A percentile compares a stretch with the other conserved stretches of the same genome.
Evolutionary conservation across 495 filamentous ascomycete species (phyloP).

Genomic region (Hyaloscypha finlandica): DNA sequence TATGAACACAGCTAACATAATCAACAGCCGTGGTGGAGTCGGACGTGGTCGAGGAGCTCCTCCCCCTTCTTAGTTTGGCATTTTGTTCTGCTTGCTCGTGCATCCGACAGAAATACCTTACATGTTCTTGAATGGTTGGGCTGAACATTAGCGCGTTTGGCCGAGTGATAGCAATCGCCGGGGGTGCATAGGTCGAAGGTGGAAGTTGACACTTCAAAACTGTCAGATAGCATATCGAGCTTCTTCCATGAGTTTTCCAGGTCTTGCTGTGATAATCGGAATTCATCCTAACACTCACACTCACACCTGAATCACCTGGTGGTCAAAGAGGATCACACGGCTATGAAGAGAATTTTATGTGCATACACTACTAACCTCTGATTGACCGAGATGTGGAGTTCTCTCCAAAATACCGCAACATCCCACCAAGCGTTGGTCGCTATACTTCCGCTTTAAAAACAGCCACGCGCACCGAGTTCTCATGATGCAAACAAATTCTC

Average conservation of each 20-base stretch:
- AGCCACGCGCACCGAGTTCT: not conserved
- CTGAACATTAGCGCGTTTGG: slow-evolving; percentile 48
- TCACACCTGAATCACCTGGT: no score
- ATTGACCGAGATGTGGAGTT: not conserved
- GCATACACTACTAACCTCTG: not conserved
- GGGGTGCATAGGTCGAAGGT: slow-evolving; percentile 42
- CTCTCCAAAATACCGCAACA: not conserved
- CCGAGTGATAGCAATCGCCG: slow-evolving; percentile 53
- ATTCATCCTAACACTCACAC: not conserved
- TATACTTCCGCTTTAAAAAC: not conserved
- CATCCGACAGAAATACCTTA: slow-evolving; percentile 45
- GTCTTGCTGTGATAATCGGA: not conserved
- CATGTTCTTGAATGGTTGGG: slow-evolving; percentile 50
- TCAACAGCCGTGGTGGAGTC: slow-evolving; percentile 78
- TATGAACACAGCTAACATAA: slow-evolving; percentile 16
- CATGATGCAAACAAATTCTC: slow-evolving; percentile 7
- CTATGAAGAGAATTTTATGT: not conserved
- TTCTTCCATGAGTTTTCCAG: slow-evolving; percentile 30
- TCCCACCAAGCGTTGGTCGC: not conserved
- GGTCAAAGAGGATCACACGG: not conserved
- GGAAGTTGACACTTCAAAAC: slow-evolving; percentile 47
- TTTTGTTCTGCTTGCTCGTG: slow-evolving; percentile 37
- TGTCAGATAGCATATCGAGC: slow-evolving; percentile 37
- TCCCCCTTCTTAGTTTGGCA: slow-evolving; percentile 61
- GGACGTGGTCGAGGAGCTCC: slow-evolving; percentile 91